These are phyloP conservation scores for Colletotrichum neosansevieriae DNA, from an alignment of 2,329 filamentous ascomycete species.

Conservation along the genomic window DNA sequence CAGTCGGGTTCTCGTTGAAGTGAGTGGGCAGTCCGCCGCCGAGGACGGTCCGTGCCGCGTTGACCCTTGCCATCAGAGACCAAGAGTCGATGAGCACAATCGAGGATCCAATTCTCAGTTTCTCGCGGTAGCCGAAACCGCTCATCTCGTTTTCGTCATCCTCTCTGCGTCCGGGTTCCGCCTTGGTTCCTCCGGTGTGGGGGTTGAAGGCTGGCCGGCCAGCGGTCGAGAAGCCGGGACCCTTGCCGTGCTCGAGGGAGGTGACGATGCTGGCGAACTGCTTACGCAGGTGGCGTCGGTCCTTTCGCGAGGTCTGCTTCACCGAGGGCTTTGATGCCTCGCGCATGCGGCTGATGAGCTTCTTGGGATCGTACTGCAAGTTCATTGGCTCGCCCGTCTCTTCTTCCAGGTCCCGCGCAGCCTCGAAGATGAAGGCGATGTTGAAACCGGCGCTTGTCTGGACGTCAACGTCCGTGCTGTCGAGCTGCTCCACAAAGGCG, in stretches of 20 bases:
- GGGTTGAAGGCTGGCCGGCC: slow-evolving; percentile 55
- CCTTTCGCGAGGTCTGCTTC: slow-evolving; percentile 63
- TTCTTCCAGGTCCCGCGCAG: slow-evolving; percentile 63
- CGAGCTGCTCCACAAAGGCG: slow-evolving; percentile 86
- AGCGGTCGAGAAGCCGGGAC: slow-evolving; percentile 66
- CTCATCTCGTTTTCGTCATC: slow-evolving; percentile 56
- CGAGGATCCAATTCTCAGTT: slow-evolving; percentile 60
- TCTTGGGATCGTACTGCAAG: slow-evolving; percentile 64
- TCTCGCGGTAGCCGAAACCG: slow-evolving; percentile 64
- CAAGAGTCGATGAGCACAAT: slow-evolving; percentile 63
- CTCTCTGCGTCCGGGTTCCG: slow-evolving; percentile 47
- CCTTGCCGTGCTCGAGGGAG: slow-evolving; percentile 65
- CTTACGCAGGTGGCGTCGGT: slow-evolving; percentile 61
- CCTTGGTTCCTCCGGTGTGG: slow-evolving; percentile 55
- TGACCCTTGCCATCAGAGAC: slow-evolving; percentile 62
- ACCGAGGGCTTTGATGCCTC: slow-evolving; percentile 61
- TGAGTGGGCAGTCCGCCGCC: slow-evolving; percentile 58
- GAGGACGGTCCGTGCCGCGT: slow-evolving; percentile 61
- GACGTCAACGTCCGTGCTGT: slow-evolving; percentile 77
- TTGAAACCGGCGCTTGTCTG: slow-evolving; percentile 83
- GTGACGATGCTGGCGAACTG: slow-evolving; percentile 65
- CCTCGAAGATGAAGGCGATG: slow-evolving; percentile 87
- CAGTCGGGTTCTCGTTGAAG: slow-evolving; percentile 54
- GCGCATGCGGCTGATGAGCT: slow-evolving; percentile 60
- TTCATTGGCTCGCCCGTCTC: slow-evolving; percentile 62